Evolutionary conservation across 257 asterid genomes (phyloP), one percentile per base, ranked within the genome.

Genomic region (Thymus quinquecostatus): DNA sequence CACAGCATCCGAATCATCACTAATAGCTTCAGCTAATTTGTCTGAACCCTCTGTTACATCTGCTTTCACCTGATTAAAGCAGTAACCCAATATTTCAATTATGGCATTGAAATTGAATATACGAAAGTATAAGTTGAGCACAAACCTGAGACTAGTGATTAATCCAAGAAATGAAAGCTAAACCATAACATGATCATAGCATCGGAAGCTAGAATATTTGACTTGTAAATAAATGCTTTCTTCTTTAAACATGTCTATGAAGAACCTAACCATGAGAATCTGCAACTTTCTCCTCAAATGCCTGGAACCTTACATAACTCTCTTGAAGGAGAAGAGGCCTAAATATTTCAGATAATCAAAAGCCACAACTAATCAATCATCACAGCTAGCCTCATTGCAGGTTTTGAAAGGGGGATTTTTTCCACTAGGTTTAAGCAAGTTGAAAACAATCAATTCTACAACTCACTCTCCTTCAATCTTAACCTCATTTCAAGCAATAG

Each of bases 1-100:
- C 28, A 94, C 99, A 56, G 98, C 99, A 68, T 91, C 93, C 7
- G 95, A 85, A 84, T 91, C 97, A 69, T 89, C 87, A 72, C 98
- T 87, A 61, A 94, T 88, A 60, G 91, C 93, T 58, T 91, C 90
- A 8, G 95, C 95, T 78, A 94, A 74, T 77, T 85, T 91, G 11
- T 82, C 47, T 50, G 97, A 75, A 77, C 95, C 97, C 77, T 91
- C 97, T 0, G 98, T 94, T 48, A 94, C 99, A 76, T 94, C 99
- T 65, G 98, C 91, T 82, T 89, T 86, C 75, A 91, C 95, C 98
- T 94, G 83, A 11, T 7, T 69, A 69, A 21, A 57, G 47, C 63
- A 27, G 29, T 7, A 9, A 53, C 14, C 0, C 10, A 53, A n/a
- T 51, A 74, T 14, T 21, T 21, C 29, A 74, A 30, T 1, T 44